Base-by-base conservation (phyloP, 140 eudicot species). In the Anethum foeniculum region DNA sequence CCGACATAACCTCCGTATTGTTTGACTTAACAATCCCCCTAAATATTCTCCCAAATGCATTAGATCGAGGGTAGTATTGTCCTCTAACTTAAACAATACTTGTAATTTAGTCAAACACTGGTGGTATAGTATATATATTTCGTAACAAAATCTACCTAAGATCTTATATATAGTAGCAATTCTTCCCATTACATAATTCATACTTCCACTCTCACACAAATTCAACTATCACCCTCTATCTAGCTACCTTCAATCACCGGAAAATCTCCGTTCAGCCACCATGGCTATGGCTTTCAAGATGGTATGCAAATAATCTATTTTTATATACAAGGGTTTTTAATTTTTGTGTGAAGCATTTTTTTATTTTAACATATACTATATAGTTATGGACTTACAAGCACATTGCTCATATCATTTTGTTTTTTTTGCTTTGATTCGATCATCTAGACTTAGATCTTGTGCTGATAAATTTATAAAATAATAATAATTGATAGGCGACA, bases 261-360 rank as follows among this genome's bases (percentile, higher is more conserved):
- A 62, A 79, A 62, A 51, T 58, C 36, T 38, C 71, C 19, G 21
- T 4, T 44, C n/a, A 54, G 15, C 78, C 78, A 3, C 88, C 88
- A 93, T 93, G 98, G 97, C 98, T 46, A 93, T 93, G 98, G 98
- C 98, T 81, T 91, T 93, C 91, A 93, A 89, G 90, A 93, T 93
- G 98, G 98, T 93, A 93, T 62, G 4, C 44, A 47, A n/a, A 19
- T 10, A 12, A 13, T 13, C 2, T 10, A 13, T 62, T 62, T 19
- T 3, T 46, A 13, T 18, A 6, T 32, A 3, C n/a, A 77, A 46
- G 28, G 76, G 58, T 32, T 60, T 28, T 23, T 2, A 11, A 4
- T 0, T 7, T 1, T 0, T 12, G 46, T 69, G 9, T 28, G 5
- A 25, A 3, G 3, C 0, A 25, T 32, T 62, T 25, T 9, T n/a